Conservation (phyloP, 495 filamentous ascomycete species). For the Aspergillus egyptiacus region DNA sequence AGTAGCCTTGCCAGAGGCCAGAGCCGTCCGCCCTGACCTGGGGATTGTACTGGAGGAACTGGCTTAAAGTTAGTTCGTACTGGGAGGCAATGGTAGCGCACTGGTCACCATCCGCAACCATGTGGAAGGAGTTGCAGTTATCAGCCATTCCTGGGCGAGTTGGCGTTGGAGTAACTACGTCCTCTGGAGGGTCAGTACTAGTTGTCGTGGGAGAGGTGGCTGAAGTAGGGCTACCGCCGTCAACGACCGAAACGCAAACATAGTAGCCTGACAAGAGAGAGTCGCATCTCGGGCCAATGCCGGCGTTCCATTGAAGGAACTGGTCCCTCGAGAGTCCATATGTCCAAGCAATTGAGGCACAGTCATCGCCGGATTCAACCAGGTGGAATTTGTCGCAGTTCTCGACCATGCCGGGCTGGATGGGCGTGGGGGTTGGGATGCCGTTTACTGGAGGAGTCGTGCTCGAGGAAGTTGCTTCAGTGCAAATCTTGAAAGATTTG, state of each 20-base stretch:
- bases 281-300: background rate
- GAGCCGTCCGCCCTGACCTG: background rate
- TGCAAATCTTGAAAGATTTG: background rate
- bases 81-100: background rate
- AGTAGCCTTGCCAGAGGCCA: constrained; percentile 8
- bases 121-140: constrained; percentile 4
- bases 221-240: background rate
- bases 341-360: background rate
- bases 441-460: background rate
- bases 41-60: constrained; percentile 1
- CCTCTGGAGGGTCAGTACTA: background rate
- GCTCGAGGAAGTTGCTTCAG: background rate
- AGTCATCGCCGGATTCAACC: constrained; percentile 2
- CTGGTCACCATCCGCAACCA: constrained; percentile 1
- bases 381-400: constrained; percentile 4
- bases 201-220: background rate
- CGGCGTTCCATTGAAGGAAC: constrained; percentile 6
- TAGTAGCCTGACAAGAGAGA: background rate
- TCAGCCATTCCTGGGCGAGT: background rate
- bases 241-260: background rate
- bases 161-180: background rate
- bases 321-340: background rate
- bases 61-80: background rate
- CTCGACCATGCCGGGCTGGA: background rate
- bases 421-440: background rate